phyloP scores from a whole-genome alignment of 2,329 filamentous ascomycete species.

The Pseudogymnoascus sp. region DNA sequence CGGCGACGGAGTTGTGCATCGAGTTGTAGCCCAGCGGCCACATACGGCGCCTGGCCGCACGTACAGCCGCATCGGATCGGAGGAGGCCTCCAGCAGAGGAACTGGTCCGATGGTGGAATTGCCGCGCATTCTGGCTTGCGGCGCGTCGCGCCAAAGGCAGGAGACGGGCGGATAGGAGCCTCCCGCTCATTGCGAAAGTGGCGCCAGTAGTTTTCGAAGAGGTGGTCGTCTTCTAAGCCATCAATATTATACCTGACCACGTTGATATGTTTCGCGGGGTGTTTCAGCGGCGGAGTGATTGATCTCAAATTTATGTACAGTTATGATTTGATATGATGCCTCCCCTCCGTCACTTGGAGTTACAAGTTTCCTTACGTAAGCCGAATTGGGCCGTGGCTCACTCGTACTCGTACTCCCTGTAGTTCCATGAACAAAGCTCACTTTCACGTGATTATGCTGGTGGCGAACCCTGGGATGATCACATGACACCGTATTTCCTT shows the following conservation, averaged over 20 bases:
- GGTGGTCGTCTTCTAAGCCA: conserved; percentile 17
- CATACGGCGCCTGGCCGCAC: conserved; percentile 52
- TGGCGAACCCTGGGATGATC: not conserved
- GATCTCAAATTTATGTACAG: conserved; percentile 15
- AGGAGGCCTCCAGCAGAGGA: conserved; percentile 62
- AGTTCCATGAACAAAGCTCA: not conserved
- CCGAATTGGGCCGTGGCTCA: not conserved
- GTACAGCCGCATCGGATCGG: conserved; percentile 54
- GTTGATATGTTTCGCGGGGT: not conserved
- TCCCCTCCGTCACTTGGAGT: conserved; percentile 7
- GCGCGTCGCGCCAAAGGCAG: conserved; percentile 57
- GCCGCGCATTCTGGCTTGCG: conserved; percentile 44
- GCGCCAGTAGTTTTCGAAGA: conserved; percentile 5
- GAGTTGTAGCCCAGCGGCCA: conserved; percentile 72
- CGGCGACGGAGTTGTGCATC: conserved; percentile 69
- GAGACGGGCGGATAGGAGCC: conserved; percentile 67
- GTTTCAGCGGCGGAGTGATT: conserved; percentile 11
- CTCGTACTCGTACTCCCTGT: not conserved
- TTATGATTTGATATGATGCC: conserved; percentile 11
- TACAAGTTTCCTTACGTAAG: conserved; percentile 5
- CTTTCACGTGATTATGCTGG: not conserved
- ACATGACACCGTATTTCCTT: not conserved
- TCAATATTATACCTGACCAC: conserved; percentile 11
- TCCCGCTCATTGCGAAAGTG: conserved; percentile 27
- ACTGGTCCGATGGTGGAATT: conserved; percentile 48